Evolutionary conservation across 2,329 filamentous ascomycete genomes (phyloP).

Genomic region (Ceratocystis diversiconidia): DNA sequence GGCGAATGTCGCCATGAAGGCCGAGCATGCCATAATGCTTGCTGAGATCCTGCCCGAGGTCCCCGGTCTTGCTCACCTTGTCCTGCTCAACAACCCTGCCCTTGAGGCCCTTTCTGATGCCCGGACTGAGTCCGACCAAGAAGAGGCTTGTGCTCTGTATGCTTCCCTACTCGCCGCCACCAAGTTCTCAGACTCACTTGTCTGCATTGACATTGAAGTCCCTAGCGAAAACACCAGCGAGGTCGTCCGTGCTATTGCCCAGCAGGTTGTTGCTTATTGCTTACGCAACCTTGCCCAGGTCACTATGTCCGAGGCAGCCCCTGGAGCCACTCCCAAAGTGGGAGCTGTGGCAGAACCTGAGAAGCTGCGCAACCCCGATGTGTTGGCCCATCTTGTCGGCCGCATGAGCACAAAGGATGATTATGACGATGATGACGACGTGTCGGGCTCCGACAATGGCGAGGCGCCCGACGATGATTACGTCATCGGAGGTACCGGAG

Average conservation of each 20-base stretch:
- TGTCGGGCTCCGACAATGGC: slow-evolving; percentile 22
- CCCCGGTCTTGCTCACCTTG: slow-evolving; percentile 68
- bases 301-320: slow-evolving; percentile 48
- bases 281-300: slow-evolving; percentile 77
- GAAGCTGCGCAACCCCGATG: slow-evolving; percentile 47
- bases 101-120: slow-evolving; percentile 58
- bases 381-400: slow-evolving; percentile 75
- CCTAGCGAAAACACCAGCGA: slow-evolving; percentile 72
- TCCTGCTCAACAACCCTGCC: slow-evolving; percentile 66
- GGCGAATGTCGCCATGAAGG: slow-evolving; percentile 65
- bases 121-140: slow-evolving; percentile 64
- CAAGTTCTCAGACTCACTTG: slow-evolving; percentile 65
- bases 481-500: slow-evolving; percentile 86
- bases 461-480: slow-evolving; percentile 81
- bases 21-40: slow-evolving; percentile 80
- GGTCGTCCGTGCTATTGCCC: slow-evolving; percentile 79
- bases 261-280: slow-evolving; percentile 89
- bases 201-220: slow-evolving; percentile 85
- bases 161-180: slow-evolving; percentile 81
- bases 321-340: slow-evolving; percentile 28
- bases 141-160: slow-evolving; percentile 88
- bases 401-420: slow-evolving; percentile 40
- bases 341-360: slow-evolving; percentile 4
- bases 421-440: slow-evolving; percentile 43
- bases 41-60: slow-evolving; percentile 84